Conservation (phyloP, 2,329 filamentous ascomycete genomes). For the Orbilia blumenaviensis region DNA sequence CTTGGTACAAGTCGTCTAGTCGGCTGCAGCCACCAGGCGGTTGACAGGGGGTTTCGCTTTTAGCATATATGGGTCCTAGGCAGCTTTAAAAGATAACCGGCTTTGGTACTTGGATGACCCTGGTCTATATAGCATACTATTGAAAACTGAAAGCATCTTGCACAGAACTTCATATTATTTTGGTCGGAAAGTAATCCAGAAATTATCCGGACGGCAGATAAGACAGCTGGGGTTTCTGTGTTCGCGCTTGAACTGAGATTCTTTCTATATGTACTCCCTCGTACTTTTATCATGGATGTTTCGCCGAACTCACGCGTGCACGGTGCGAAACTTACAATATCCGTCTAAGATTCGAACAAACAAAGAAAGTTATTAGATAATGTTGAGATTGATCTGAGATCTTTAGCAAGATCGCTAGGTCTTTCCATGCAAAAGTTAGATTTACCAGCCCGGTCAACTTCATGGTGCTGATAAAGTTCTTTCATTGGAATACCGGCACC, state of each 20-base stretch:
- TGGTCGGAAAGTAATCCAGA: slow-evolving; percentile 12
- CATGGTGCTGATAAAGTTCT: not conserved
- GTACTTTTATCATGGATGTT: not conserved
- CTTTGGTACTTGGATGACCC: slow-evolving; percentile 22
- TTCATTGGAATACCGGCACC: not conserved
- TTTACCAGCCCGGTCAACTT: not conserved
- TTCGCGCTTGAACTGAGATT: not conserved
- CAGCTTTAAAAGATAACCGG: slow-evolving; percentile 47
- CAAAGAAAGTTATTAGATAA: not conserved
- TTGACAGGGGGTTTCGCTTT: slow-evolving; percentile 32
- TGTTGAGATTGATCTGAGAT: not conserved
- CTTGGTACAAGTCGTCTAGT: slow-evolving; percentile 28
- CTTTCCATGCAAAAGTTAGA: not conserved
- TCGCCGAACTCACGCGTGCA: not conserved
- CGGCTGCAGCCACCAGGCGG: slow-evolving; percentile 45
- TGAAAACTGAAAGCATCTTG: slow-evolving; percentile 8
- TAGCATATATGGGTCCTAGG: slow-evolving; percentile 39
- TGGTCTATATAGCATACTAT: slow-evolving; percentile 10
- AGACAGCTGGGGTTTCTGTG: not conserved
- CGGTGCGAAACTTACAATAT: not conserved
- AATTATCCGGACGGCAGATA: slow-evolving; percentile 47
- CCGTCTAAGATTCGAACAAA: not conserved
- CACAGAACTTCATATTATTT: slow-evolving; percentile 1
- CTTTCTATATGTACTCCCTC: not conserved
- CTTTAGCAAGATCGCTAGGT: not conserved